Percentiles rank a stretch among this genome's conserved stretches.
These are phyloP conservation scores for Gleditsia sinensis DNA, from an alignment of 306 rosid species.

Conservation along the genomic window DNA sequence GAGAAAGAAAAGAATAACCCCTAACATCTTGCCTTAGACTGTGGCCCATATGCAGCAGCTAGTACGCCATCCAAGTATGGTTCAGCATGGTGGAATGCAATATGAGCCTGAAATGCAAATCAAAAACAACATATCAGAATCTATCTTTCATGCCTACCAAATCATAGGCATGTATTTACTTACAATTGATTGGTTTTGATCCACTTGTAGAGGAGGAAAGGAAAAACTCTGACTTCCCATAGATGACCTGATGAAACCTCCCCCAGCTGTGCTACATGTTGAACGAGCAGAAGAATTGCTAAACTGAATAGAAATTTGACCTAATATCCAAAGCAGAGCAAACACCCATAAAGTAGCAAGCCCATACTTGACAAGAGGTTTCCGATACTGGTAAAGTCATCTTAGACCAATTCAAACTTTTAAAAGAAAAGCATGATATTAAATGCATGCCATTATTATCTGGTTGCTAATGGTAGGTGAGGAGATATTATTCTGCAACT, in stretches of 20 bases:
- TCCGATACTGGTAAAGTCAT: neutral
- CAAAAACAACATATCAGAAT: conserved; percentile 24
- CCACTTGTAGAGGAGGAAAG: conserved; percentile 48
- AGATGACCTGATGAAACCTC: conserved; percentile 37
- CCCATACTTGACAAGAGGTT: neutral
- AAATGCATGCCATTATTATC: neutral
- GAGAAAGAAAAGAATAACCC: neutral
- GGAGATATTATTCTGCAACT: conserved; percentile 2
- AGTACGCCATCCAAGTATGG: conserved; percentile 51
- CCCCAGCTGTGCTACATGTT: conserved; percentile 38
- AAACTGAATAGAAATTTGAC: conserved; percentile 35
- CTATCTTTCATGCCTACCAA: conserved; percentile 20
- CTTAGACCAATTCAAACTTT: neutral
- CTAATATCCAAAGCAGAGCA: conserved; percentile 13
- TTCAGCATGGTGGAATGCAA: conserved; percentile 51
- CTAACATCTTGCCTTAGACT: conserved; percentile 40
- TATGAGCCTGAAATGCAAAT: conserved; percentile 53
- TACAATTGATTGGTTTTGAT: conserved; percentile 53
- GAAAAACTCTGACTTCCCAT: conserved; percentile 46
- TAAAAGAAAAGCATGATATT: neutral
- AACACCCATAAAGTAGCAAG: neutral
- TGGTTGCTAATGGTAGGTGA: neutral
- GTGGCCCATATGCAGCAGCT: conserved; percentile 56
- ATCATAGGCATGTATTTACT: conserved; percentile 41
- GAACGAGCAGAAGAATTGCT: conserved; percentile 39